Conservation (phyloP, 2,329 filamentous ascomycete species). For the Colletotrichum sp. region DNA sequence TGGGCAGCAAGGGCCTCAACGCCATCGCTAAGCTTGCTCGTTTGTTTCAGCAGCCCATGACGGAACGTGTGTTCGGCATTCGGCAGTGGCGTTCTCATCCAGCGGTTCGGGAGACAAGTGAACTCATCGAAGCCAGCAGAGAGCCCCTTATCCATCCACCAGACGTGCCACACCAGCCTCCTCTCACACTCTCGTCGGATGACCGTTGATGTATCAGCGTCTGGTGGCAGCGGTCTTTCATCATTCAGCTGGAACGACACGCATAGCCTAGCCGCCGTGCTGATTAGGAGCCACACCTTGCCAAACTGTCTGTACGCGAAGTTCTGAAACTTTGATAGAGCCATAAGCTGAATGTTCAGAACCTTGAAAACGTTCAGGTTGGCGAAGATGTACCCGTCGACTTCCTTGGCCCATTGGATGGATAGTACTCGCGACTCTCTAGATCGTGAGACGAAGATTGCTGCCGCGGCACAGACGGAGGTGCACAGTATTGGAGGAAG, state of each 20-base stretch:
- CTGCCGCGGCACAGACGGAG: neutral
- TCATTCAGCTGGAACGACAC: slow-evolving; percentile 12
- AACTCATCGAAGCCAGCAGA: slow-evolving; percentile 9
- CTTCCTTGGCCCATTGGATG: neutral
- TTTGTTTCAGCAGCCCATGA: neutral
- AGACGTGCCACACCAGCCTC: slow-evolving; percentile 2
- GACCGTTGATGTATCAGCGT: neutral
- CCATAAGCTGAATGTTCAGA: neutral
- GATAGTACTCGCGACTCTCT: neutral
- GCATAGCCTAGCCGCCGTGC: neutral
- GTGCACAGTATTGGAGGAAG: neutral
- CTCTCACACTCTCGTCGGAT: slow-evolving; percentile 4
- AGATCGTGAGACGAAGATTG: neutral
- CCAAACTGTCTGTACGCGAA: slow-evolving; percentile 12
- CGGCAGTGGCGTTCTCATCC: neutral
- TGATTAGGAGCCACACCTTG: slow-evolving; percentile 4
- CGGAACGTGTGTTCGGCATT: neutral
- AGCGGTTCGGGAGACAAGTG: neutral
- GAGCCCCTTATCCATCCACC: slow-evolving; percentile 10
- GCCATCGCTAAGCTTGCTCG: neutral
- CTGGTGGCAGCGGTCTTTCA: neutral
- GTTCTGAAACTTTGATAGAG: slow-evolving; percentile 7
- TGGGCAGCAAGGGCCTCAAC: neutral
- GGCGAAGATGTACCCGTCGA: neutral
- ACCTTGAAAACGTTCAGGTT: slow-evolving; percentile 3